Base-by-base conservation (phyloP, 441 rosid species). In the Gossypium lobatum region DNA sequence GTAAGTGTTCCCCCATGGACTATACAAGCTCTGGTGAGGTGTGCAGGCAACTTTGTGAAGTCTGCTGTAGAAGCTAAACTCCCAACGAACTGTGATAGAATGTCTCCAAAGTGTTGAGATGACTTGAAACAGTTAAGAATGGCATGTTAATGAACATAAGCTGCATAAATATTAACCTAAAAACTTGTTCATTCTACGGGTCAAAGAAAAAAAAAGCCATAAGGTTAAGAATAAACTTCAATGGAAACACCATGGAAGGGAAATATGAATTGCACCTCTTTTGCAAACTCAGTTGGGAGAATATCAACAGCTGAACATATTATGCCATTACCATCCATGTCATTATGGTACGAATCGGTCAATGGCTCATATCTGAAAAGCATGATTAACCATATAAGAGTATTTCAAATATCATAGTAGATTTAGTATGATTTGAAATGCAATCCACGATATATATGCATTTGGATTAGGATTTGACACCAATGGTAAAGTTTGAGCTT, bases 271-370 rank as follows among this genome's bases (percentile, higher is more conserved):
- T 46, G n/a, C 75, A 95, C 97, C 94, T 95, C 99, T 78, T 91
- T 95, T 52, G 99, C 99, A 79, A 95, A 95, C 82, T 95, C 90
- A 42, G 97, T 95, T 10, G 99, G 99, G 82, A 95, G 89, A 85
- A 86, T 92, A 72, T 95, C 99, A 13, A 95, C 85, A 21, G 97
- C 95, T 79, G 87, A 83, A 82, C 91, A 92, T 69, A 92, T 77
- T 70, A 92, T 52, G 13, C 99, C 99, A 48, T 85, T 77, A 11
- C 97, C 97, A 59, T 95, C 99, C 92, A 95, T 87, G 77, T 89
- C 95, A 55, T 75, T 52, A 73, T 92, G 84, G 84, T 88, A 92
- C 4, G 96, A 83, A 80, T 85, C 76, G 37, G 73, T 83, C 31
- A 64, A 18, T 10, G 93, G 89, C 79, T 95, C 87, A 53, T 88